Percentiles rank a stretch among this genome's conserved stretches.
phyloP scores from a whole-genome alignment of 495 filamentous ascomycete genomes.

The Hypoxylon fragiforme region DNA sequence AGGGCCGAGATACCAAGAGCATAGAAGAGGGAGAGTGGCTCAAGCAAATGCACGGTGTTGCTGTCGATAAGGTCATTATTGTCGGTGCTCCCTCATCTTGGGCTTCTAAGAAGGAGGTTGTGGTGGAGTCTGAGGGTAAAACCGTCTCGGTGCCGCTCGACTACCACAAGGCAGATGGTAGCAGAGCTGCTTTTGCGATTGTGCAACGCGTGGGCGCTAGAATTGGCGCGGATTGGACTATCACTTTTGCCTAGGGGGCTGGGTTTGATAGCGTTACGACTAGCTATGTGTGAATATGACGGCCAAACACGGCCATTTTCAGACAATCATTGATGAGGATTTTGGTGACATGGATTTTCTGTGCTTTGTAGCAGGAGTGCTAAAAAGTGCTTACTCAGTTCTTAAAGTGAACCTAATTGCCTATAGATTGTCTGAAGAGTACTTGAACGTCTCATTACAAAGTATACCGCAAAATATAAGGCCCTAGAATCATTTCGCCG shows the following conservation, averaged over 20 bases:
- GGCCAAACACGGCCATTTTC: neutral
- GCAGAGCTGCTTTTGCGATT: slow-evolving; percentile 76
- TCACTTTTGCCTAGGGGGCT: slow-evolving; percentile 52
- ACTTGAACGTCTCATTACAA: no score
- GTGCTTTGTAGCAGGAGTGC: no score
- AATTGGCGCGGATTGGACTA: slow-evolving; percentile 81
- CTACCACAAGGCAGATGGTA: slow-evolving; percentile 60
- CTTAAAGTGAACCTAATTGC: no score
- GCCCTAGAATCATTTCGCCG: no score
- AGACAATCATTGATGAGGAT: neutral
- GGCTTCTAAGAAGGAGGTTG: slow-evolving; percentile 68
- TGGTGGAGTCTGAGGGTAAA: slow-evolving; percentile 68
- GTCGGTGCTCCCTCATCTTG: slow-evolving; percentile 75
- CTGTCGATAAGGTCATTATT: slow-evolving; percentile 80
- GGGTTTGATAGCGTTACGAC: neutral
- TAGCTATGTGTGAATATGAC: slow-evolving; percentile 22
- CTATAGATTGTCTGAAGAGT: no score
- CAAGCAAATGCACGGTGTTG: slow-evolving; percentile 73
- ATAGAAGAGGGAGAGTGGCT: slow-evolving; percentile 72
- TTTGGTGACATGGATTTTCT: no score
- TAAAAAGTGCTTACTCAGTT: no score
- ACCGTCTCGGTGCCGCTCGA: slow-evolving; percentile 61
- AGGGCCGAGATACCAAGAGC: slow-evolving; percentile 56
- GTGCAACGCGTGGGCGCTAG: slow-evolving; percentile 75
- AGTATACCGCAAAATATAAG: no score